These are phyloP conservation scores for Phaeoacremonium minimum DNA, from an alignment of 2,329 filamentous ascomycete species.

Conservation along the genomic window DNA sequence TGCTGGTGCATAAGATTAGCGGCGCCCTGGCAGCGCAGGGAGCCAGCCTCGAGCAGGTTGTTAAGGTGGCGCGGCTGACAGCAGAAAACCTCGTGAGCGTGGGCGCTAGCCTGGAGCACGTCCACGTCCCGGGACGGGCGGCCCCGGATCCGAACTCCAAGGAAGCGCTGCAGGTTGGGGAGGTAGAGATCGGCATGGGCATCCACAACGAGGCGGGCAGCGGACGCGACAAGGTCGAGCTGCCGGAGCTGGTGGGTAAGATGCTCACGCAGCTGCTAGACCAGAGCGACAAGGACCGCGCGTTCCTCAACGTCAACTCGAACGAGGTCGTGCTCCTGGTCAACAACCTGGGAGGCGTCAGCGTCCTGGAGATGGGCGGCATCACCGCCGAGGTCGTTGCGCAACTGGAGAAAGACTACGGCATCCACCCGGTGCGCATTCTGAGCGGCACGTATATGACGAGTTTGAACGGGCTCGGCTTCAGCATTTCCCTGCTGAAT, in stretches of 20 bases:
- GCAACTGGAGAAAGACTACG: slow-evolving; percentile 54
- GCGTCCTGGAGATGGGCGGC: slow-evolving; percentile 66
- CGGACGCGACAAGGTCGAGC: slow-evolving; percentile 43
- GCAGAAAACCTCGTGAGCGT: slow-evolving; percentile 79
- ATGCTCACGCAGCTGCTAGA: slow-evolving; percentile 71
- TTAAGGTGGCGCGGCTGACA: slow-evolving; percentile 64
- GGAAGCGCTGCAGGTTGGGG: slow-evolving; percentile 52
- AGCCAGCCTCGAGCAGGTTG: slow-evolving; percentile 63
- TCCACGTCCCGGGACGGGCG: slow-evolving; percentile 83
- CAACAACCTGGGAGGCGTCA: slow-evolving; percentile 74
- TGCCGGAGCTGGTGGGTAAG: slow-evolving; percentile 51
- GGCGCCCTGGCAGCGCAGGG: slow-evolving; percentile 78
- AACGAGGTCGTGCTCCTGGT: slow-evolving; percentile 65
- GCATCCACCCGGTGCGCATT: slow-evolving; percentile 60
- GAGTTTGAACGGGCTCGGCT: slow-evolving; percentile 70
- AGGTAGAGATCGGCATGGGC: slow-evolving; percentile 70
- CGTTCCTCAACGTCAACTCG: slow-evolving; percentile 59
- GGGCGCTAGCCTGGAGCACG: slow-evolving; percentile 80
- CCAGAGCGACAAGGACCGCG: slow-evolving; percentile 61
- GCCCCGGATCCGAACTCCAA: slow-evolving; percentile 40
- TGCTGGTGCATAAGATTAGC: slow-evolving; percentile 85
- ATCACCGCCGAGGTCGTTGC: slow-evolving; percentile 65
- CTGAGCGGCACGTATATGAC: slow-evolving; percentile 74
- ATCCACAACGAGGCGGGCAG: slow-evolving; percentile 69
- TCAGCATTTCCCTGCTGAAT: slow-evolving; percentile 68